These are phyloP conservation scores for Pterocarpus macrocarpus DNA, from an alignment of 306 rosid species.

Conservation along the genomic window DNA sequence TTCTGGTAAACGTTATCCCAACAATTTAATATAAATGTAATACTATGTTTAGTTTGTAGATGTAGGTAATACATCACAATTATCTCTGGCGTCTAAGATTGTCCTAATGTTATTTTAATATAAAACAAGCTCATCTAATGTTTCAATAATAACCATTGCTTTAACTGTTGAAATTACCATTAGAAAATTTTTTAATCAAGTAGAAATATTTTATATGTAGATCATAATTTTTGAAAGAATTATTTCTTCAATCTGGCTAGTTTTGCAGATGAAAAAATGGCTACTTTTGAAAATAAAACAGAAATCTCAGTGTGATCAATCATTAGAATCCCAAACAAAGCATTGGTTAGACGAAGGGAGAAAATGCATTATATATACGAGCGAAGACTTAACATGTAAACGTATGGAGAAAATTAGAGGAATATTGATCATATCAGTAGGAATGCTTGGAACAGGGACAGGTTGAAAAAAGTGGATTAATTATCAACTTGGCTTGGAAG, in stretches of 20 bases:
- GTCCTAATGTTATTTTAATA: constrained; percentile 16
- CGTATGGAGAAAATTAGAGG: no score
- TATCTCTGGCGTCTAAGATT: constrained; percentile 45
- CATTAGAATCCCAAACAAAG: neutral
- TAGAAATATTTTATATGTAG: no score
- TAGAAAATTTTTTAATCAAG: no score
- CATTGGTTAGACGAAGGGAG: neutral
- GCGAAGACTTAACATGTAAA: no score
- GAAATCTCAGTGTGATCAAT: neutral
- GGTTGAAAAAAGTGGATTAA: no score
- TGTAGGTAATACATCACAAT: neutral
- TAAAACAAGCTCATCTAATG: no score
- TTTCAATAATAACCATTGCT: no score
- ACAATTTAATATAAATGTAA: neutral
- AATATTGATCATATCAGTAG: no score
- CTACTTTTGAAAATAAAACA: neutral
- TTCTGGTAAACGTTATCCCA: constrained; percentile 18
- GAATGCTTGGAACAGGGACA: no score
- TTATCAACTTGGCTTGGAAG: no score
- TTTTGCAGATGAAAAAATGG: neutral
- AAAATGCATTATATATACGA: neutral
- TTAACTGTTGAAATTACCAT: no score
- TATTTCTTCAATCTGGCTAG: neutral
- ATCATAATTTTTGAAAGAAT: neutral
- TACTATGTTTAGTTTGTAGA: constrained; percentile 3